A percentile compares a stretch with the other conserved stretches of the same genome.
Evolutionary conservation across 306 rosid species (phyloP).

Genomic region (Clitoria ternatea): DNA sequence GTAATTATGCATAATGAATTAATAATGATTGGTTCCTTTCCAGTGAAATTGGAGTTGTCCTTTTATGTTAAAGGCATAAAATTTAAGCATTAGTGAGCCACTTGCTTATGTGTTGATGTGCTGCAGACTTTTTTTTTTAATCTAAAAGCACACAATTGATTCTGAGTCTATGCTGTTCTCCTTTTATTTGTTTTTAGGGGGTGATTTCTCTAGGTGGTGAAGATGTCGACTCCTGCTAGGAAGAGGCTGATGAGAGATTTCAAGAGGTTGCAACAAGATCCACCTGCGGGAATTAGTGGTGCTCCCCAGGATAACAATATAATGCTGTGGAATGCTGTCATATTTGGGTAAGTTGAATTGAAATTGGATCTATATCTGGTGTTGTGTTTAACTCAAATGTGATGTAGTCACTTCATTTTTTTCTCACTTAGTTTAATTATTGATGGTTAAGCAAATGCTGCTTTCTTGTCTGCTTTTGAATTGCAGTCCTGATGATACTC

Average conservation of each 20-base stretch:
- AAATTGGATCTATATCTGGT: not conserved
- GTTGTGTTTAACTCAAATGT: not conserved
- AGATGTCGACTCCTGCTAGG: slow-evolving; percentile 84
- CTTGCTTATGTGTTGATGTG: not conserved
- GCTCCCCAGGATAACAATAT: slow-evolving; percentile 92
- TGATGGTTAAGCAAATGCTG: slow-evolving; percentile 38
- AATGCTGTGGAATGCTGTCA: slow-evolving; percentile 91
- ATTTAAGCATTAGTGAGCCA: not conserved
- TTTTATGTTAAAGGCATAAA: not conserved
- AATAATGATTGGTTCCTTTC: not conserved
- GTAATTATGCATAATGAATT: not conserved
- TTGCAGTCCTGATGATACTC: slow-evolving; percentile 51
- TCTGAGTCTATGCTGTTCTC: not conserved
- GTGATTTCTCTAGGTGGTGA: slow-evolving; percentile 42
- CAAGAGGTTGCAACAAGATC: slow-evolving; percentile 90
- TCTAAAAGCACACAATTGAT: not conserved
- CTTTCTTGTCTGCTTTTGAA: slow-evolving; percentile 42
- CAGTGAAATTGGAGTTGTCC: not conserved
- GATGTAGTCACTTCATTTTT: slow-evolving; percentile 2
- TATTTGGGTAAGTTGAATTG: slow-evolving; percentile 63
- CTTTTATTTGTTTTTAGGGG: not conserved
- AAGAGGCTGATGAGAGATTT: slow-evolving; percentile 91
- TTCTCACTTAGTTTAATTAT: slow-evolving; percentile 21
- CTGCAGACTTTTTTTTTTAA: not conserved
- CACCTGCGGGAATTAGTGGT: slow-evolving; percentile 91